phyloP scores from a whole-genome alignment of 768 basidiomycete species.

The Mycena galericulata region DNA sequence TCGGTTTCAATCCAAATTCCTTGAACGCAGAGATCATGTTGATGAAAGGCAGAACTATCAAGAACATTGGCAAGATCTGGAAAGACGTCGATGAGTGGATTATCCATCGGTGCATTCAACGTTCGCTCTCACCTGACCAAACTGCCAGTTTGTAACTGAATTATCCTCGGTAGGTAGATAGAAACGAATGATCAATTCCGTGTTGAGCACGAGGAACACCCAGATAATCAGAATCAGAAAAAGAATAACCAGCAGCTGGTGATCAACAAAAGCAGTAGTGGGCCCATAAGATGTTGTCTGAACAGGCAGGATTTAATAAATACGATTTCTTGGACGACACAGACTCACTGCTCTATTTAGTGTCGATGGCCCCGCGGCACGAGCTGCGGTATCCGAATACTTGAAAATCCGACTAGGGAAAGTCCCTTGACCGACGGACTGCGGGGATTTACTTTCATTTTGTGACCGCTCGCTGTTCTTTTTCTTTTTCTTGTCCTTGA shows the following conservation, averaged over 20 bases:
- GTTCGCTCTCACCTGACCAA: constrained; percentile 12
- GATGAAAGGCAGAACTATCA: constrained; percentile 5
- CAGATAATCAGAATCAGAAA: constrained; percentile 5
- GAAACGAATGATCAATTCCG: constrained; percentile 4
- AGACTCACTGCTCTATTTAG: no score
- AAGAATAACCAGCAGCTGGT: constrained; percentile 3
- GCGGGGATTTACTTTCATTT: no score
- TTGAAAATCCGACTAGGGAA: no score
- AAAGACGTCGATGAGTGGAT: neutral
- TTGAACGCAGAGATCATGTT: constrained; percentile 5
- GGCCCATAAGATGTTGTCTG: neutral
- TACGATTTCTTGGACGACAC: no score
- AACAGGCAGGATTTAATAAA: neutral
- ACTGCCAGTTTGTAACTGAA: neutral
- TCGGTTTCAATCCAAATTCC: constrained; percentile 9
- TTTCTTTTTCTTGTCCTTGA: no score
- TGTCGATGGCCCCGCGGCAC: no score
- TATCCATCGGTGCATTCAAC: neutral
- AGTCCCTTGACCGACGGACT: no score
- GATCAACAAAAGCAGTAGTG: neutral
- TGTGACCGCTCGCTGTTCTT: no score
- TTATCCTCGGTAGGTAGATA: neutral
- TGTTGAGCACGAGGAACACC: constrained; percentile 14
- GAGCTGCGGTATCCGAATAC: no score
- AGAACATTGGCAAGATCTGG: constrained; percentile 18